A percentile compares a stretch with the other conserved stretches of the same genome.
phyloP scores from a whole-genome alignment of 768 basidiomycete genomes.

The Termitomyces sp. region DNA sequence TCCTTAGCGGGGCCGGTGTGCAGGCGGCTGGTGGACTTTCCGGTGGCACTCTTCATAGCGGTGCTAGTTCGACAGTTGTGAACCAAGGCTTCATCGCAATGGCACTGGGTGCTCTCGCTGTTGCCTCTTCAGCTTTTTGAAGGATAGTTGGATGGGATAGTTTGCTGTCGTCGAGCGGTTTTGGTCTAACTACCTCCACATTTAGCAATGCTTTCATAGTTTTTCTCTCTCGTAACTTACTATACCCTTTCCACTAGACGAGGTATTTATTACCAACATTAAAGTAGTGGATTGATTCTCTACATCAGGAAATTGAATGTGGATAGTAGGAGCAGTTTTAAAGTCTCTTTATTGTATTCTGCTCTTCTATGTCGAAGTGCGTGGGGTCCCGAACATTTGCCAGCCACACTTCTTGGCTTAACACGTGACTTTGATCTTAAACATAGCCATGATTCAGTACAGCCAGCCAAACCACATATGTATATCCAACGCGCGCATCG shows the following conservation, averaged over 20 bases:
- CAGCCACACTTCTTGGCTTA: neutral
- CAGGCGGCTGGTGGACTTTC: constrained; percentile 64
- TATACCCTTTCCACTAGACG: constrained; percentile 19
- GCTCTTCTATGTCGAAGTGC: too few species aligned
- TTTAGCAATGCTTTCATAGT: constrained; percentile 11
- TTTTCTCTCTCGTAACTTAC: constrained; percentile 12
- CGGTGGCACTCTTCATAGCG: constrained; percentile 24
- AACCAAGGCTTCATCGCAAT: constrained; percentile 18
- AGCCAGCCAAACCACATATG: neutral
- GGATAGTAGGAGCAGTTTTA: constrained; percentile 5
- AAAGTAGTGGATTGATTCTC: constrained; percentile 13
- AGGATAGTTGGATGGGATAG: constrained; percentile 6
- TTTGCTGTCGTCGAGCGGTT: constrained; percentile 8
- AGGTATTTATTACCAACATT: constrained; percentile 15
- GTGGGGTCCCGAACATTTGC: neutral
- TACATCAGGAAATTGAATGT: neutral
- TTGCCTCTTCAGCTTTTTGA: constrained; percentile 15
- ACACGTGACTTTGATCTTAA: neutral
- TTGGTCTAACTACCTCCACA: constrained; percentile 5
- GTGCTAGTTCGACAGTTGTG: constrained; percentile 19
- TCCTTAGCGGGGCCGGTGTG: constrained; percentile 57
- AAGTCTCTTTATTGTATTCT: neutral
- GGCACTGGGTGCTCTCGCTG: constrained; percentile 13
- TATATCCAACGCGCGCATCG: neutral
- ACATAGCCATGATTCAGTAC: too few species aligned